These are phyloP conservation scores for Phlebopus sp. DNA, from an alignment of 1,284 basidiomycete genomes.

Conservation along the genomic window DNA sequence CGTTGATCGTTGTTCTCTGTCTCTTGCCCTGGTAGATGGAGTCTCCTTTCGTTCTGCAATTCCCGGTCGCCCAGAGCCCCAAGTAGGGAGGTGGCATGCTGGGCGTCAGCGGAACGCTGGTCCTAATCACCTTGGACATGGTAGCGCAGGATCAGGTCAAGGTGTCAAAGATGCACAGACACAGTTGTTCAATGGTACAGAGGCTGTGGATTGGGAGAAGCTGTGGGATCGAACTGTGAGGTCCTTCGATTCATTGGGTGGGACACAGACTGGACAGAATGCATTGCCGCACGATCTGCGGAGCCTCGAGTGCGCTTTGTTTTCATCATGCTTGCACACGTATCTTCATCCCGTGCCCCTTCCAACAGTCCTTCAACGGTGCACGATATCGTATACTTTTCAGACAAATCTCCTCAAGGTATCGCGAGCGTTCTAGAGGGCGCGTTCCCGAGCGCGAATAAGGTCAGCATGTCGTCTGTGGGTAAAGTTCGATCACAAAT, in stretches of 20 bases:
- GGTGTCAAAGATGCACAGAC: slow-evolving; percentile 15
- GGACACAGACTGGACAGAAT: background rate
- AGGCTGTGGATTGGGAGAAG: slow-evolving; percentile 48
- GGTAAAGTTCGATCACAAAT: slow-evolving; percentile 4
- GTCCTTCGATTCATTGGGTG: slow-evolving; percentile 2
- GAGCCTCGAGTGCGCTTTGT: slow-evolving; percentile 19
- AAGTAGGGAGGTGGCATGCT: slow-evolving; percentile 69
- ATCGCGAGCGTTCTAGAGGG: slow-evolving; percentile 47
- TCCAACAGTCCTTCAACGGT: slow-evolving; percentile 14
- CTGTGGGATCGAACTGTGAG: slow-evolving; percentile 41
- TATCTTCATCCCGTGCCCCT: background rate
- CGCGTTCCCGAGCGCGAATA: slow-evolving; percentile 47
- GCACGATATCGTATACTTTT: slow-evolving; percentile 52
- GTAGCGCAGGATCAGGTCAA: slow-evolving; percentile 18
- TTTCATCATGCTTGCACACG: background rate
- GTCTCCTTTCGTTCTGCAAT: slow-evolving; percentile 58
- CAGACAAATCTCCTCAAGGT: slow-evolving; percentile 63
- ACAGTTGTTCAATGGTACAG: slow-evolving; percentile 12
- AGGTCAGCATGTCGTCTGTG: slow-evolving; percentile 39
- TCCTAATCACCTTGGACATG: slow-evolving; percentile 16
- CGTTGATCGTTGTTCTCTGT: slow-evolving; percentile 49
- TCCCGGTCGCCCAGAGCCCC: slow-evolving; percentile 49
- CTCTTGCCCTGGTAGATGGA: slow-evolving; percentile 42
- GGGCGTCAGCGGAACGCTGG: slow-evolving; percentile 31
- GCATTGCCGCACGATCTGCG: slow-evolving; percentile 13